Evolutionary conservation across 495 filamentous ascomycete species (phyloP).

Genomic region (Lichina pygmaea): DNA sequence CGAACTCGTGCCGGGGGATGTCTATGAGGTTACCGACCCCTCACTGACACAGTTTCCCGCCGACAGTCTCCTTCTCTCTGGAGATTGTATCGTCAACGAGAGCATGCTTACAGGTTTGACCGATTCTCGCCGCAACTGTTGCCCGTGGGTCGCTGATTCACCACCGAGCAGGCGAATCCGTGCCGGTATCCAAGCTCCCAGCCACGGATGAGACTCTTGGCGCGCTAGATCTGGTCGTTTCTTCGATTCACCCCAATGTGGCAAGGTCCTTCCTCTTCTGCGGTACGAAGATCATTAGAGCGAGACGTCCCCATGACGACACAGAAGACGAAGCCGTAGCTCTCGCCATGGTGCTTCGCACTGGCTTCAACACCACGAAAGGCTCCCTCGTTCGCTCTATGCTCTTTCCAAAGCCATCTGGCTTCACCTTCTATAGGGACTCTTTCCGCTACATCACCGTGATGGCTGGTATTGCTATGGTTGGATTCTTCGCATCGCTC

Average conservation of each 20-base stretch:
- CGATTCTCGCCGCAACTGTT: neutral
- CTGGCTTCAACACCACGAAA: constrained; percentile 93
- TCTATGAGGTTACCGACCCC: constrained; percentile 93
- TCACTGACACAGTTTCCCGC: constrained; percentile 81
- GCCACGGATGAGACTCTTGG: constrained; percentile 58
- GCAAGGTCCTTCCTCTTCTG: constrained; percentile 78
- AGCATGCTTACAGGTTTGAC: constrained; percentile 80
- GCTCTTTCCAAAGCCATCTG: constrained; percentile 94
- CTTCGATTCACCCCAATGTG: constrained; percentile 50
- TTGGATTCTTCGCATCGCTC: constrained; percentile 78
- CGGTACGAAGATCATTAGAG: constrained; percentile 86
- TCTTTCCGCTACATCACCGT: constrained; percentile 96
- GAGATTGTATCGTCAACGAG: constrained; percentile 97
- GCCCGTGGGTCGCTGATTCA: neutral
- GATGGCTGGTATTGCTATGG: constrained; percentile 66
- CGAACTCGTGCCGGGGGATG: constrained; percentile 84
- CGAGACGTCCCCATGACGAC: constrained; percentile 60
- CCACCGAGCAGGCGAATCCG: constrained; percentile 49
- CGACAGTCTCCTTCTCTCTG: constrained; percentile 74
- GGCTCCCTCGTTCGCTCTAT: constrained; percentile 90
- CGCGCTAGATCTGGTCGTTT: constrained; percentile 44
- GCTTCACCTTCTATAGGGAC: constrained; percentile 94
- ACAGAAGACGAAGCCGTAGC: constrained; percentile 77
- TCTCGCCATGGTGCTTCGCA: constrained; percentile 72
- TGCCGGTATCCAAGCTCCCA: constrained; percentile 81